Conservation (phyloP, 1,284 basidiomycete genomes). For the Schizophyllum amplum region DNA sequence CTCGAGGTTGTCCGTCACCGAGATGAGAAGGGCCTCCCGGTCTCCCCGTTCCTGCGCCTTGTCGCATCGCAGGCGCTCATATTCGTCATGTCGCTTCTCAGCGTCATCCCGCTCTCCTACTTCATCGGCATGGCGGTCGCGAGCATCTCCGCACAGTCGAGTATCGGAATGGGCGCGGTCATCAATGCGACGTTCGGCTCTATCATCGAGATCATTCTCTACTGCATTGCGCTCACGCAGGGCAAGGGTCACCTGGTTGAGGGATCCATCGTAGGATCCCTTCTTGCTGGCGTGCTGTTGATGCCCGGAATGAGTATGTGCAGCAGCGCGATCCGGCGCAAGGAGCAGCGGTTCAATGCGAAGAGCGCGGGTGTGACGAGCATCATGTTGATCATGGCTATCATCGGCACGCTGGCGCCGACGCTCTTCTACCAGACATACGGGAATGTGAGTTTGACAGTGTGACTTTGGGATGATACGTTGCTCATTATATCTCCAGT, state of each 20-base stretch:
- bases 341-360: slow-evolving; percentile 98
- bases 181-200: slow-evolving; percentile 99
- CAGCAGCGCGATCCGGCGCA: slow-evolving; percentile 84
- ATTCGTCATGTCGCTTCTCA: slow-evolving; percentile 81
- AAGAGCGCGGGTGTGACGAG: slow-evolving; percentile 97
- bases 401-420: slow-evolving; percentile 93
- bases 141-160: slow-evolving; percentile 95
- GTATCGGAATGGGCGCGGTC: slow-evolving; percentile 98
- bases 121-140: slow-evolving; percentile 99
- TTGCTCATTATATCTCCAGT: slow-evolving; percentile 37
- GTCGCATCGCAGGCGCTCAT: slow-evolving; percentile 76
- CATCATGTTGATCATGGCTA: slow-evolving; percentile 99
- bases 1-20: slow-evolving; percentile 54
- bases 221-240: slow-evolving; percentile 82
- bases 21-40: slow-evolving; percentile 42
- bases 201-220: slow-evolving; percentile 95
- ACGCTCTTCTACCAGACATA: slow-evolving; percentile 99
- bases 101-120: slow-evolving; percentile 96
- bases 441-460: slow-evolving; percentile 78
- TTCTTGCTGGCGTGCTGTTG: slow-evolving; percentile 91
- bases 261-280: slow-evolving; percentile 91
- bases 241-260: slow-evolving; percentile 93
- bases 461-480: slow-evolving; percentile 6
- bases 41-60: slow-evolving; percentile 60
- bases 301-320: slow-evolving; percentile 99